A percentile compares a stretch with the other conserved stretches of the same genome.
phyloP scores from a whole-genome alignment of 345 rosid species.

The Cardamine occulta region DNA sequence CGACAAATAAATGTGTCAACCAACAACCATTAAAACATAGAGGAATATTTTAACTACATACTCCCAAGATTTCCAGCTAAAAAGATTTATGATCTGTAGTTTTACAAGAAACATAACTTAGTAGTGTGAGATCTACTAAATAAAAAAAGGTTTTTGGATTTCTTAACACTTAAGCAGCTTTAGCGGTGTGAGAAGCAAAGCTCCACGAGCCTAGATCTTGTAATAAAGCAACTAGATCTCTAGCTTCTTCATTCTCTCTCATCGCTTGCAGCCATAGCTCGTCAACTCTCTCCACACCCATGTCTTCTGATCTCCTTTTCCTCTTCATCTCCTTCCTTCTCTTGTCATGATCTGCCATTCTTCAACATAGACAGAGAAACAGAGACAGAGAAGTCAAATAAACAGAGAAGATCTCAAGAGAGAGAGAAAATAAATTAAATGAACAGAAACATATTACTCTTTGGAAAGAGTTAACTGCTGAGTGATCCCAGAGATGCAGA shows the following conservation, averaged over 20 bases:
- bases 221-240: conserved; percentile 45
- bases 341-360: conserved; percentile 64
- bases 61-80: not conserved
- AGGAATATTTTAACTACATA: not conserved
- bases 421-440: not conserved
- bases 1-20: conserved; percentile 33
- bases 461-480: conserved; percentile 46
- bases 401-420: not conserved
- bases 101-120: conserved; percentile 9
- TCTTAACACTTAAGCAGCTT: conserved; percentile 49
- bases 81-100: conserved; percentile 24
- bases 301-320: conserved; percentile 46
- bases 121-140: conserved; percentile 4
- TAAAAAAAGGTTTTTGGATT: not conserved
- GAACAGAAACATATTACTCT: conserved; percentile 44
- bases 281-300: conserved; percentile 18
- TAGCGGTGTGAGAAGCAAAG: conserved; percentile 45
- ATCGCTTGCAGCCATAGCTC: conserved; percentile 10
- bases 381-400: conserved; percentile 20
- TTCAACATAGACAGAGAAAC: conserved; percentile 29
- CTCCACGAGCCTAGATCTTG: conserved; percentile 46
- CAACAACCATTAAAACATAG: conserved; percentile 7
- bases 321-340: conserved; percentile 56
- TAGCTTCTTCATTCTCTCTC: conserved; percentile 38
- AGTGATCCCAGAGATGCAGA: conserved; percentile 51